Evolutionary conservation across 306 rosid genomes (phyloP).

Genomic region (Quercus berberidifolia): DNA sequence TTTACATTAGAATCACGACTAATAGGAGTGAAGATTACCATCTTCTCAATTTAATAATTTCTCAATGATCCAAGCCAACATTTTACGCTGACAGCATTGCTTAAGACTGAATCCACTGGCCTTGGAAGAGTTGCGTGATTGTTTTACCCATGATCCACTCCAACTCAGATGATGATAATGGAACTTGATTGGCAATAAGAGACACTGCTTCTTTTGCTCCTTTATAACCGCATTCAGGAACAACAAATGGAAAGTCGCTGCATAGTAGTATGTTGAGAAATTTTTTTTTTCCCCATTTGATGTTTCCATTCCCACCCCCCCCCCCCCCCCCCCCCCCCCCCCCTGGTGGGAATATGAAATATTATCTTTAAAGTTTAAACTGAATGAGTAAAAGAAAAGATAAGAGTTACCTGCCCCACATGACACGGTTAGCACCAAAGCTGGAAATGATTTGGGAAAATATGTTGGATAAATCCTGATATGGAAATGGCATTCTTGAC

Average conservation of each 20-base stretch:
- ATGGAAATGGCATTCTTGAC: slow-evolving; percentile 70
- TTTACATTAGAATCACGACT: neutral
- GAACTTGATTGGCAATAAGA: slow-evolving; percentile 37
- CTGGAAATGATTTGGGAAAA: slow-evolving; percentile 60
- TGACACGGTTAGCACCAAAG: slow-evolving; percentile 74
- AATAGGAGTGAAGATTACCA: neutral
- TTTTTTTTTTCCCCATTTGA: neutral
- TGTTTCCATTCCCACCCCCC: neutral
- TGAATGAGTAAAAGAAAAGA: slow-evolving; percentile 1
- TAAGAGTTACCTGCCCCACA: slow-evolving; percentile 81
- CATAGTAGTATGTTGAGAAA: neutral
- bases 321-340: neutral
- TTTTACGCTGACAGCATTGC: neutral
- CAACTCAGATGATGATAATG: slow-evolving; percentile 54
- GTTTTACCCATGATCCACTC: slow-evolving; percentile 85
- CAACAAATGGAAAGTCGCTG: slow-evolving; percentile 88
- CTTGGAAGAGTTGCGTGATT: slow-evolving; percentile 46
- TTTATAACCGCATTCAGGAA: slow-evolving; percentile 75
- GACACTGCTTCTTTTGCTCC: slow-evolving; percentile 68
- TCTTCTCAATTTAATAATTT: neutral
- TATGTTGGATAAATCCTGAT: slow-evolving; percentile 47
- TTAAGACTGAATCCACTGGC: slow-evolving; percentile 23
- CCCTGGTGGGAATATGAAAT: neutral
- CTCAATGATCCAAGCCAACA: neutral
- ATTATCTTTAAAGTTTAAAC: neutral